Evolutionary conservation across 345 rosid species (phyloP), one percentile per base, ranked within the genome.

Genomic region (Pugionium cornutum): DNA sequence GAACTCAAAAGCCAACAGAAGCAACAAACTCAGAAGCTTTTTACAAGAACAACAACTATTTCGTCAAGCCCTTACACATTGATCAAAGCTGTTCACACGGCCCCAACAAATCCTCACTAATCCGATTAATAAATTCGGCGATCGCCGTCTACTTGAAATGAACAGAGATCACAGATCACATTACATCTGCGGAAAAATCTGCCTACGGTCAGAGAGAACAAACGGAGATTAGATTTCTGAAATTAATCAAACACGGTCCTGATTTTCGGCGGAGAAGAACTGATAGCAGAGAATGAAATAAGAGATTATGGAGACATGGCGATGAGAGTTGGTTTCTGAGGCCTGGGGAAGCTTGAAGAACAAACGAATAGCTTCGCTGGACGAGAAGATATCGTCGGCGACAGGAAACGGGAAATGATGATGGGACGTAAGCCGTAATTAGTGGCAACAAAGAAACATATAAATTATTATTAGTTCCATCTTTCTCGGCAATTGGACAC

Each of bases 361-460:
- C 8, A 56, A 62, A 60, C 70, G 60, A 58, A 37, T 36, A 42
- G 61, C 67, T 37, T 60, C 77, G 63, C 62, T 72, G 68, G 72
- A 31, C 51, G 62, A 64, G 58, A 53, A 52, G 72, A 53, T 9
- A 33, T 45, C 72, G 72, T 58, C 72, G 72, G 72, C 72, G 50
- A 8, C 4, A 29, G 26, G 18, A 56, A 39, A 41, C 26, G 63
- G 43, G 35, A 29, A 18, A 47, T 30, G 73, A 40, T 61, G 83
- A 63, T 63, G 60, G 75, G 64, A 70, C 79, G 80, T 56, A 70
- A 72, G 74, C 64, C 52, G 67, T 51, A 62, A 58, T 53, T 34
- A 62, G 72, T 69, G 79, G 79, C 77, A 60, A 64, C 62, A 55
- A 34, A 26, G 69, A 77, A 73, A 73, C 75, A 76, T 80, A 72